Base-by-base conservation (phyloP, 306 rosid genomes). In the Inga oerstediana region DNA sequence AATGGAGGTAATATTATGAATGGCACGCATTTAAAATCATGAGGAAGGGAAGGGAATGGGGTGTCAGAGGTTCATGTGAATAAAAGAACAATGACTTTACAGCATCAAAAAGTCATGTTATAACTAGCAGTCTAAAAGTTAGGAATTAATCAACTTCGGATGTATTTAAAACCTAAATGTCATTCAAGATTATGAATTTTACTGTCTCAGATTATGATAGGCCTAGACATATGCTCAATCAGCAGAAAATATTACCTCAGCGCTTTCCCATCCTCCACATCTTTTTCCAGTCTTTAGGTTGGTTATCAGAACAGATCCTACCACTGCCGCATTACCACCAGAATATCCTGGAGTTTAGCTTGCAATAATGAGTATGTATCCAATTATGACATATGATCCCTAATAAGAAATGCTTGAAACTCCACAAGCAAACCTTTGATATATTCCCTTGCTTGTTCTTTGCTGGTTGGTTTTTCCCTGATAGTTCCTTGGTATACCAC, bases 231-330 rank as follows among this genome's bases (percentile, higher is more conserved):
- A 17, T 82, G 82, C 68, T 34, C 67, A 58, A 71, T 84, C n/a
- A 82, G 64, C 22, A 74, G 68, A 51, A 79, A 64, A 12, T 12
- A 64, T 24, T 88, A 96, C 99, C 99, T 96, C 99, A 27, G 98
- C 97, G 74, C 92, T 87, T 15, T 92, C 87, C 97, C 98, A 96
- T 65, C 90, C 97, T 8, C 93, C 91, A 78, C 46, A 89, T 87
- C 97, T 89, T 85, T 89, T 92, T 80, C 97, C 93, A 7, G 96
- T 93, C 84, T 58, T 80, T n/a, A 96, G 99, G 81, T 93, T 92
- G 79, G 97, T 96, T 58, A 91, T 89, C 39, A 96, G 86, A 75
- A 96, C 93, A 78, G 97, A 96, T 78, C 99, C 93, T 73, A 93
- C 91, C 62, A 96, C 98, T 51, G 88, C 90, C 30, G 97, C 98